Evolutionary conservation across 768 basidiomycete species (phyloP), one percentile per base, ranked within the genome.

Genomic region (Kwoniella sp.): DNA sequence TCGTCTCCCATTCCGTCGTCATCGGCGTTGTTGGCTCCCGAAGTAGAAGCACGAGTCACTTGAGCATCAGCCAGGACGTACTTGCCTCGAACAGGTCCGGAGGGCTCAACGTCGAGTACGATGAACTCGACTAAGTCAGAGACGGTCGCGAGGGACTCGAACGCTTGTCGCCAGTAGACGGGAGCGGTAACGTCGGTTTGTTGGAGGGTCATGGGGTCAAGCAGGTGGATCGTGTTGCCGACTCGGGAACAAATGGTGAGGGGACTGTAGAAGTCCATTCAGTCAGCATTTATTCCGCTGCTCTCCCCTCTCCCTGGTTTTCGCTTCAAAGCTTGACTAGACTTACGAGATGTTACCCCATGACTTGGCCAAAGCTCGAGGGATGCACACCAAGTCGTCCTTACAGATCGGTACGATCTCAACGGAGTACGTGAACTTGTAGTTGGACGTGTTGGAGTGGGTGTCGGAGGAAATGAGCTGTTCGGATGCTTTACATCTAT

Each of bases 321-420:
- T n/a, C n/a, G n/a, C n/a, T n/a, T n/a, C n/a, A n/a, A n/a, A n/a
- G n/a, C n/a, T n/a, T n/a, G n/a, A n/a, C 15, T 30, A n/a, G n/a
- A 73, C 81, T 61, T 65, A 82, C 82, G 79, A 87, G 82, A 99
- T 95, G 83, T 94, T 97, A 77, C 89, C 87, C 62, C 94, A 83
- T 20, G 87, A 83, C 9, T 89, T 88, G 0, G 96, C 93, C 71
- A 89, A 88, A 75, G 92, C 91, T 12, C 83, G 80, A 2, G 93
- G 92, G 37, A 99, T 84, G 78, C 91, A 92, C 23, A 98, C 90
- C 28, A 99, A 86, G 81, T 99, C 96, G 78, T 98, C 96, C 80
- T 97, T 97, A 84, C 96, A 99, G 61, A 99, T 87, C 0, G 96
- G 93, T 3, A 90, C 87, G 76, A 99, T 96, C 82, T 98, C 95